phyloP scores from a whole-genome alignment of 1,139 yeast genomes.

The Ogataea hybrid region DNA sequence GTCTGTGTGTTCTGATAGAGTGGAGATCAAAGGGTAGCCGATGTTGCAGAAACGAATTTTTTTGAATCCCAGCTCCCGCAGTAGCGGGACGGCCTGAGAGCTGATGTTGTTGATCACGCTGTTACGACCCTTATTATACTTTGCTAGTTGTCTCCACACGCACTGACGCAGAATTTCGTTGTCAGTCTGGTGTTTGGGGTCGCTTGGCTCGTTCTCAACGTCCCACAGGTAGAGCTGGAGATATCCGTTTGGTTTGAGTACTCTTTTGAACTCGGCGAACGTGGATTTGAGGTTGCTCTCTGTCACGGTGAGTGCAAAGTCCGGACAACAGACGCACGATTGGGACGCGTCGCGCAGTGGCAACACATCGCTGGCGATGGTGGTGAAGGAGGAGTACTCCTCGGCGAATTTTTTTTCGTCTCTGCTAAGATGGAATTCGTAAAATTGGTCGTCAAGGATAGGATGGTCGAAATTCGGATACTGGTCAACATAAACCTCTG shows the following conservation, averaged over 20 bases:
- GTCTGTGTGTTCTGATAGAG: slow-evolving; percentile 14
- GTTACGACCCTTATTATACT: slow-evolving; percentile 12
- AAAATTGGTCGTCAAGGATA: slow-evolving; percentile 20
- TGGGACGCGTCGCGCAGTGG: slow-evolving; percentile 29
- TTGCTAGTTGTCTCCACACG: slow-evolving; percentile 20
- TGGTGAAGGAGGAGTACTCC: slow-evolving; percentile 30
- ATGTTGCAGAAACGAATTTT: slow-evolving; percentile 27
- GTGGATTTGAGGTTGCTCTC: slow-evolving; percentile 18
- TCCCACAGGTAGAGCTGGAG: slow-evolving; percentile 28
- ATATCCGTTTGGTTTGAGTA: slow-evolving; percentile 29
- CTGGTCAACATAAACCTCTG: slow-evolving; percentile 12
- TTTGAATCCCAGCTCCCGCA: slow-evolving; percentile 25
- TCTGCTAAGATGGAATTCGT: slow-evolving; percentile 16
- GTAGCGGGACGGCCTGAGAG: slow-evolving; percentile 17
- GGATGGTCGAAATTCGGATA: slow-evolving; percentile 24
- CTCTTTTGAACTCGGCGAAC: slow-evolving; percentile 27
- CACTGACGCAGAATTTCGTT: slow-evolving; percentile 14
- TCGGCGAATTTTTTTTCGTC: slow-evolving; percentile 25
- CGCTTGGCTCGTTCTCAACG: slow-evolving; percentile 8
- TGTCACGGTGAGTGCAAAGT: slow-evolving; percentile 20
- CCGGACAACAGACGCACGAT: slow-evolving; percentile 26
- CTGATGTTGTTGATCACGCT: slow-evolving; percentile 21
- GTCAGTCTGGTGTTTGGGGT: slow-evolving; percentile 1
- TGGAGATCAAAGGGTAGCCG: slow-evolving; percentile 28
- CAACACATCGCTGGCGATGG: slow-evolving; percentile 22